These are phyloP conservation scores for Salix purpurea DNA, from an alignment of 345 rosid genomes.

Conservation along the genomic window DNA sequence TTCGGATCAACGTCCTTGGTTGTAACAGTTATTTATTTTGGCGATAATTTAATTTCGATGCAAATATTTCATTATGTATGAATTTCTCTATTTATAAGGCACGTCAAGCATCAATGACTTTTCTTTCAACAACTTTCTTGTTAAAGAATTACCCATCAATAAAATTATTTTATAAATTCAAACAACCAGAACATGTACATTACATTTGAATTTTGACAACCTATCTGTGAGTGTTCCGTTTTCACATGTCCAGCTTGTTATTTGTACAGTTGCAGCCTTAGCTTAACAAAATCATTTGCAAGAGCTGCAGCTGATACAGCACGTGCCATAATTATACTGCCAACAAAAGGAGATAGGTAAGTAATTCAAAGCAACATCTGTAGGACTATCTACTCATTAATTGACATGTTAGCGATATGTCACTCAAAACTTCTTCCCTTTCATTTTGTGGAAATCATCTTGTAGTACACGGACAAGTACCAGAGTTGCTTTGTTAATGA, in stretches of 20 bases:
- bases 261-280: conserved; percentile 85
- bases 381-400: background rate
- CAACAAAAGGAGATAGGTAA: conserved; percentile 80
- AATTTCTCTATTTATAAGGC: background rate
- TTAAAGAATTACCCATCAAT: background rate
- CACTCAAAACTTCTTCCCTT: background rate
- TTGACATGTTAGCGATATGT: background rate
- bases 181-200: conserved; percentile 1
- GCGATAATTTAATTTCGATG: background rate
- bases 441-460: conserved; percentile 5
- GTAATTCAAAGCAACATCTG: conserved; percentile 15
- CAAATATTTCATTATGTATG: background rate
- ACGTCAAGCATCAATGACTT: background rate
- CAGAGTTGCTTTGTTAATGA: background rate
- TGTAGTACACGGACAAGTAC: background rate
- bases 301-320: conserved; percentile 85
- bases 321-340: conserved; percentile 82
- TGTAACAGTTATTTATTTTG: background rate
- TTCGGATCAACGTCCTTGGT: background rate
- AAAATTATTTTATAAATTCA: conserved; percentile 2
- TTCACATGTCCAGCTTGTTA: conserved; percentile 18
- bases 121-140: background rate
- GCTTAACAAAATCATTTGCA: conserved; percentile 81
- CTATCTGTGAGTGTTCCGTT: background rate
- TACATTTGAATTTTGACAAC: background rate